A percentile compares a stretch with the other conserved stretches of the same genome.
These are phyloP conservation scores for Rhizomucor miehei DNA, from an alignment of 371 early-diverging fungal genomes.

Conservation along the genomic window DNA sequence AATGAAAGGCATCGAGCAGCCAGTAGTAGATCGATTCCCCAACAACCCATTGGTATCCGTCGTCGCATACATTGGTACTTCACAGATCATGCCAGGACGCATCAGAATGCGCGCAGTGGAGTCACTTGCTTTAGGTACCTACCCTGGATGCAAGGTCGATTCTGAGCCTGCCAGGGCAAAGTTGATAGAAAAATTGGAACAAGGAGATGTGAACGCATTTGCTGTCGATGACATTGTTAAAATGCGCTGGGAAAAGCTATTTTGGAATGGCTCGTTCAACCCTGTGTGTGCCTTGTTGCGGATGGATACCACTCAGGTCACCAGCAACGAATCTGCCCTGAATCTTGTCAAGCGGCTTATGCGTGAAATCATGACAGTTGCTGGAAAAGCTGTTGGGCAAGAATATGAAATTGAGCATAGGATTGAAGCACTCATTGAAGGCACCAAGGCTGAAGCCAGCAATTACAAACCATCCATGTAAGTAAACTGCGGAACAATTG, in stretches of 20 bases:
- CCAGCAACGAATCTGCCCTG: constrained; percentile 49
- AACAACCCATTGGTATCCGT: constrained; percentile 65
- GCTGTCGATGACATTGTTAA: constrained; percentile 59
- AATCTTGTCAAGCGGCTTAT: constrained; percentile 52
- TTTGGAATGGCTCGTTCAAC: constrained; percentile 82
- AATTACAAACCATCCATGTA: constrained; percentile 69
- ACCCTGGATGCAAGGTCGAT: constrained; percentile 17
- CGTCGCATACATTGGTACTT: constrained; percentile 74
- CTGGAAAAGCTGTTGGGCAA: constrained; percentile 46
- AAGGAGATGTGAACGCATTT: constrained; percentile 48
- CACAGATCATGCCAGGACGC: constrained; percentile 60
- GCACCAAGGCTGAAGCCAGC: constrained; percentile 33
- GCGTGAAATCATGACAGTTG: constrained; percentile 55
- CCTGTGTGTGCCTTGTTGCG: constrained; percentile 69
- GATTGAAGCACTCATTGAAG: constrained; percentile 38
- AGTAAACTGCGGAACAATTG: too few species aligned
- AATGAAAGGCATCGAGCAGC: constrained; percentile 56
- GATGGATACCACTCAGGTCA: constrained; percentile 57
- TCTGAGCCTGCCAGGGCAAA: constrained; percentile 18
- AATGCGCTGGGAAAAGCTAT: constrained; percentile 77
- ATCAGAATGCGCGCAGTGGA: constrained; percentile 48
- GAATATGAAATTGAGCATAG: constrained; percentile 37
- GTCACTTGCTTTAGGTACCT: constrained; percentile 25
- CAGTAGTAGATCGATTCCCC: constrained; percentile 61
- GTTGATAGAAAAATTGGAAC: constrained; percentile 35